Evolutionary conservation across 192 early-diverging fungal genomes (phyloP).

Genomic region (Podila minutissima): DNA sequence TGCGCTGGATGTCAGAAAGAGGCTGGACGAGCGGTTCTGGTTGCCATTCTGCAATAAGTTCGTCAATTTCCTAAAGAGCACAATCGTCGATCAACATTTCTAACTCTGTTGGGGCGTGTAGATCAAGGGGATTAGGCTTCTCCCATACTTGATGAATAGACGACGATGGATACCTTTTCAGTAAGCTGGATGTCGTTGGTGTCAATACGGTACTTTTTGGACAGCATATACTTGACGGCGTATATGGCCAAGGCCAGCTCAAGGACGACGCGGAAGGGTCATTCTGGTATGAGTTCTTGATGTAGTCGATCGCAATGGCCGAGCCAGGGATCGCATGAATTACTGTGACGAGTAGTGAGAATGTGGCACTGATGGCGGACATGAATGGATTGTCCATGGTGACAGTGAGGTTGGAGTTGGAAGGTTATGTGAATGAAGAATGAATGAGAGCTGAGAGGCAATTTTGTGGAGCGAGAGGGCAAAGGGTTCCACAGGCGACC

Average conservation of each 20-base stretch:
- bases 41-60: conserved; percentile 94
- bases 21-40: conserved; percentile 92
- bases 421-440: no score
- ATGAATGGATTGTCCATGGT: no score
- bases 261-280: conserved; percentile 56
- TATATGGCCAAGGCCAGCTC: conserved; percentile 87
- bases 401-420: no score
- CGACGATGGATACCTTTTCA: conserved; percentile 67
- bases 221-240: conserved; percentile 88
- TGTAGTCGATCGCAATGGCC: conserved; percentile 59
- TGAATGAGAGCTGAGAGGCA: no score
- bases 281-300: conserved; percentile 48
- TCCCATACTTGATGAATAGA: no score
- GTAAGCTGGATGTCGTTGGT: conserved; percentile 81
- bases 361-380: no score
- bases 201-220: conserved; percentile 84
- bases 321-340: conserved; percentile 66
- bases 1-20: conserved; percentile 72
- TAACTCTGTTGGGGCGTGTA: no score
- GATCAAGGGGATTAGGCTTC: neutral
- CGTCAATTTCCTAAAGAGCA: conserved; percentile 85
- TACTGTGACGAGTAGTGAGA: no score
- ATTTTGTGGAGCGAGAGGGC: no score
- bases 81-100: no score
- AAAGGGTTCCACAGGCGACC: no score